Base-by-base conservation (phyloP, 768 basidiomycete species). In the Termitomyces sp. region DNA sequence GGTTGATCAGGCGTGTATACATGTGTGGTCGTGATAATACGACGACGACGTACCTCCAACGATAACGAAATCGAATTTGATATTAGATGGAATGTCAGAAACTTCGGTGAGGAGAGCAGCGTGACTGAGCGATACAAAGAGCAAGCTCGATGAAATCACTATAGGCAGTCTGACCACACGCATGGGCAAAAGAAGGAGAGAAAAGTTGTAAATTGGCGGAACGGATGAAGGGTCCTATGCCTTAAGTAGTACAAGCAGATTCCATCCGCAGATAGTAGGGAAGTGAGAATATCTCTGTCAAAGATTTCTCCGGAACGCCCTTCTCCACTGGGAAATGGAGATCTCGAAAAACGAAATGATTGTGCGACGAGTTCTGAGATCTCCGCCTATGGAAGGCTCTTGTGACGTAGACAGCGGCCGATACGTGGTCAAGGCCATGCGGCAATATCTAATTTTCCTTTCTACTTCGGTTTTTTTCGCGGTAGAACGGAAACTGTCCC, bases 61-160 rank as follows among this genome's bases (percentile, higher is more conserved):
- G 16, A 63, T 52, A 35, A 63, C 53, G 40, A 60, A 63, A 54
- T 63, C 61, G 41, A 56, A 63, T 32, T 45, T 58, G 35, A 55
- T 45, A n/a, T 59, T 21, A 19, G 32, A 25, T 17, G 53, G 58
- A 21, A 59, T 59, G 11, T 59, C 58, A 21, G 58, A 48, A 19
- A 59, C 37, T 17, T 54, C 28, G 10, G 49, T 55, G 11, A 58
- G 28, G 12, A 59, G 42, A 23, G 42, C 48, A 32, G 58, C 58
- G 10, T 34, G 27, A 27, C 32, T 40, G 27, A 55, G 32, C 25
- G 53, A 51, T 17, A 16, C 58, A 25, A 42, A 51, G 35, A 59
- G 21, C 34, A 51, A 23, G 27, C 53, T 51, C 19, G 34, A 46
- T 35, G 48, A 55, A 27, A 51, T 21, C 16, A 35, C 54, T 19